Evolutionary conservation across 805 yeast species (phyloP), one percentile per base, ranked within the genome.

Genomic region (Kuraishia hungarica): DNA sequence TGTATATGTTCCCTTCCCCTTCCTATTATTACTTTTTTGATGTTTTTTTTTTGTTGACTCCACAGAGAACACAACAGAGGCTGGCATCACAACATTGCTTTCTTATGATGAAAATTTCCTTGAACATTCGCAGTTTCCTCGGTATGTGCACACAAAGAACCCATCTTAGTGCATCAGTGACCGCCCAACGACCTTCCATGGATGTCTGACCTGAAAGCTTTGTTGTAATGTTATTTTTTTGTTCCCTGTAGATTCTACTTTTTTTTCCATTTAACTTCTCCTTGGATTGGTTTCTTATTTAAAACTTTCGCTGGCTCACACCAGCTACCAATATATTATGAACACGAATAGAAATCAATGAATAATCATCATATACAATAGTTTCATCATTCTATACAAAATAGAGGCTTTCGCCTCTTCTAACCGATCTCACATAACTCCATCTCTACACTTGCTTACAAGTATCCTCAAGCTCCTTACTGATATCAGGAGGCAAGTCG

Each of bases 71-170:
- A 7, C 5, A 35, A 15, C 43, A 13, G 3, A 8, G 3, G 17
- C 11, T 35, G 4, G n/a, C 20, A 10, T n/a, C 5, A 50, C 23
- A 39, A 2, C 7, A 19, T 57, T 59, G 71, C 57, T 65, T 65
- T 64, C 55, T 82, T 66, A 76, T 86, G 94, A 87, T 86, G 92
- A 86, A 82, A 76, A 76, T 73, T 72, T 76, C 84, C 85, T 77
- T 76, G 73, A 79, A 85, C 94, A 86, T 86, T 87, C 94, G 93
- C 94, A 87, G 94, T 87, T 86, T 87, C 92, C 93, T 82, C 94
- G 94, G 92, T 86, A 87, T 88, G 72, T 82, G 78, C 82, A 84
- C 91, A 79, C 73, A 74, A 74, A 72, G 90, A 86, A 85, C 92
- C 92, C 87, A 86, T 78, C 84, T 79, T 81, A 72, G 86, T 82